Conservation (phyloP, 768 basidiomycete species). For the Tylopilus sp. region DNA sequence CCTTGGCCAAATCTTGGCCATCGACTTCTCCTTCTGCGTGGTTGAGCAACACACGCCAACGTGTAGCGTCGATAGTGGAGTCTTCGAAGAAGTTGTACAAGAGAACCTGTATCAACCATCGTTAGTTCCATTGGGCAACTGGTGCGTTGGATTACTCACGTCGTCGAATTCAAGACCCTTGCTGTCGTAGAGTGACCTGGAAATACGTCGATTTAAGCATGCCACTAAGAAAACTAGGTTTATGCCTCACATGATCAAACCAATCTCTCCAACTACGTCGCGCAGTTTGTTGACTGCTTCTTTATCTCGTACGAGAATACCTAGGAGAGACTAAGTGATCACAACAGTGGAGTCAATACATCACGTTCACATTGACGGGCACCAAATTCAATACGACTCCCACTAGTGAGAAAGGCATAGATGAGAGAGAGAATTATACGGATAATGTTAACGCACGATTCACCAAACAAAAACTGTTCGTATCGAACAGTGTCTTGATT, state of each 20-base stretch:
- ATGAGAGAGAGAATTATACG: background rate
- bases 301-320: conserved; percentile 67
- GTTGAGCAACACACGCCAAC: conserved; percentile 61
- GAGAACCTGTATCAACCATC: conserved; percentile 49
- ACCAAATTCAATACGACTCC: conserved; percentile 53
- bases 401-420: conserved; percentile 31
- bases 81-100: conserved; percentile 75
- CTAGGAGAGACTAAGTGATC: conserved; percentile 30
- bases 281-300: conserved; percentile 45
- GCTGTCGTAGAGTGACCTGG: conserved; percentile 32
- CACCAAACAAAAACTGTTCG: conserved; percentile 57
- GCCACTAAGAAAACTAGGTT: background rate
- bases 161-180: conserved; percentile 29
- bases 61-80: conserved; percentile 45
- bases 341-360: background rate
- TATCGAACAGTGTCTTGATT: conserved; percentile 40
- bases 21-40: conserved; percentile 26
- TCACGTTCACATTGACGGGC: conserved; percentile 56
- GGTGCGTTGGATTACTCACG: background rate
- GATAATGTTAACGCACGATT: conserved; percentile 33
- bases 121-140: background rate
- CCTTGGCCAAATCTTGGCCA: conserved; percentile 6
- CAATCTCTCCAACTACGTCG: conserved; percentile 53
- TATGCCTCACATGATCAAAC: conserved; percentile 50
- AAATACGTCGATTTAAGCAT: background rate